Evolutionary conservation across 257 asterid species (phyloP), one percentile per base, ranked within the genome.

Genomic region (Apocynum venetum): DNA sequence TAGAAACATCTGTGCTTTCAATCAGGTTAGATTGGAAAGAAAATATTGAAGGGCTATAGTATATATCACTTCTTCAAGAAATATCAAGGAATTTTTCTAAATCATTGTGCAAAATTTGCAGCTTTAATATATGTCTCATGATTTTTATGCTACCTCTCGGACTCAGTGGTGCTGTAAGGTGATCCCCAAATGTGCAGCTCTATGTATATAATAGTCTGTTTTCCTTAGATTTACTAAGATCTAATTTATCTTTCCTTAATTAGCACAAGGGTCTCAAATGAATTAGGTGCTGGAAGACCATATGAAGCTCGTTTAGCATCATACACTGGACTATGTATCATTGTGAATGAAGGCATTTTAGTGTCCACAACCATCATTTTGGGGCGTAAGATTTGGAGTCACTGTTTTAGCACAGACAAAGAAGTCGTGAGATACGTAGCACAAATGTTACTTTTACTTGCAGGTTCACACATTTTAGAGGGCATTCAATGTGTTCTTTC

Each of bases 401-500:
- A 77, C 35, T 65, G 75, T 66, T 77, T 64, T 43, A 81, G 84
- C 76, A 77, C 67, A 0, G 82, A 81, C 40, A 53, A 55, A 52
- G 72, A 68, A 63, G 80, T 77, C 41, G 79, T 82, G 35, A 15
- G 3, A 74, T 74, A 82, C 51, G 79, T 82, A 31, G 73, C 77
- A 11, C 12, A 74, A 38, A 82, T 82, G 82, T 20, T 75, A 36
- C 64, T 78, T 15, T 74, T 81, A 25, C 61, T 82, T 66, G 76
- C 77, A 68, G 68, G n/a, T 10, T 73, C 80, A 36, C 79, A 77
- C 43, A 72, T 74, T 61, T 61, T 78, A 14, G 82, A 78, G 73
- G 85, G 80, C 36, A 43, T 78, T 68, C 82, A 78, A 71, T 10
- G 41, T 48, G 85, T 75, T 13, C 80, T 82, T 74, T 66, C 82